A percentile compares a stretch with the other conserved stretches of the same genome.
phyloP scores from a whole-genome alignment of 805 yeast genomes.

The Lipomyces oligophaga region DNA sequence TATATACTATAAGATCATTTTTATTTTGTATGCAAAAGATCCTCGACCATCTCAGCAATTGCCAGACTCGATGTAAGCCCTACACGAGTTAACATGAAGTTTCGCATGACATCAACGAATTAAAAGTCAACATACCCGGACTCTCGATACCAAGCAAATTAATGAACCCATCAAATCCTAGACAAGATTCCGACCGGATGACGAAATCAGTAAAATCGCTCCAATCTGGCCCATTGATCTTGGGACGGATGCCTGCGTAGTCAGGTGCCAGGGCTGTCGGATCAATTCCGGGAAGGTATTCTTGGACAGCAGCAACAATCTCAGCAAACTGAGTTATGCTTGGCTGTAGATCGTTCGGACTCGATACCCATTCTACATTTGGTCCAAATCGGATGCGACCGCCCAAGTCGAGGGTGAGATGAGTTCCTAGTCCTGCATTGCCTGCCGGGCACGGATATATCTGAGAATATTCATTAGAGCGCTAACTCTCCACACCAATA shows the following conservation, averaged over 20 bases:
- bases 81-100: background rate
- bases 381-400: conserved; percentile 85
- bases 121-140: conserved; percentile 43
- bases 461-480: conserved; percentile 29
- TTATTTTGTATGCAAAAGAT: conserved; percentile 28
- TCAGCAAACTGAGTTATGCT: conserved; percentile 44
- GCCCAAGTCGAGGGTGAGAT: conserved; percentile 75
- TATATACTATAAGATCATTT: too few relatives aligned
- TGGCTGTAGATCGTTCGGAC: conserved; percentile 35
- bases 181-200: conserved; percentile 62
- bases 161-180: conserved; percentile 74
- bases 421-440: conserved; percentile 80
- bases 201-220: conserved; percentile 65
- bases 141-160: conserved; percentile 82
- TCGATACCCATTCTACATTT: conserved; percentile 71
- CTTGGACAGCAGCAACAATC: conserved; percentile 56
- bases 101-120: background rate
- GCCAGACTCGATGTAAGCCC: conserved; percentile 83
- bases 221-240: conserved; percentile 48
- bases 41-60: conserved; percentile 66
- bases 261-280: conserved; percentile 54
- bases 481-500: conserved; percentile 30
- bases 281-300: conserved; percentile 61
- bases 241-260: conserved; percentile 83
- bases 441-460: conserved; percentile 77